These are phyloP conservation scores for Pelargonium nanum DNA, from an alignment of 345 rosid genomes.

Conservation along the genomic window DNA sequence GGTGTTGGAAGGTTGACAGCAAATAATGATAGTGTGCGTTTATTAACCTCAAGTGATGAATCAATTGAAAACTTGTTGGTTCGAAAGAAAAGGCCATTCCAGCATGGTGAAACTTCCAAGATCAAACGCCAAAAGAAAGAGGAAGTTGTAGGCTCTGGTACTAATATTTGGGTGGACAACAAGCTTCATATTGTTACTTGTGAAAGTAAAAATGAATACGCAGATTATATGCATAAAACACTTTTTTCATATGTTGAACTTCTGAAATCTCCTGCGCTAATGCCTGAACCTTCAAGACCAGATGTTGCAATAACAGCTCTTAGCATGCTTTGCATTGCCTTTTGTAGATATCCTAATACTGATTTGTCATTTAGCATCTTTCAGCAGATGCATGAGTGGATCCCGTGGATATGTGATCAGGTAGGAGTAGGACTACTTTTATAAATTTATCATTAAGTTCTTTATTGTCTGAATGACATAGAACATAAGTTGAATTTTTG, in stretches of 20 bases:
- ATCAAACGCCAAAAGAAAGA: conserved; percentile 62
- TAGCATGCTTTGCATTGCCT: conserved; percentile 69
- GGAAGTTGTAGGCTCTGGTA: conserved; percentile 23
- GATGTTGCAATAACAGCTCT: conserved; percentile 59
- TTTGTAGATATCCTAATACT: conserved; percentile 45
- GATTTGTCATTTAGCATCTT: conserved; percentile 45
- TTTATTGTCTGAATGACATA: background rate
- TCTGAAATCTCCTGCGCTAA: conserved; percentile 37
- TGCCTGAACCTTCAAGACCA: conserved; percentile 35
- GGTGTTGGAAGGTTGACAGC: conserved; percentile 30
- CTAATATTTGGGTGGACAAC: conserved; percentile 23
- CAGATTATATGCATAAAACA: conserved; percentile 33
- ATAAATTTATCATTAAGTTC: background rate
- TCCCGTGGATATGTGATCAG: conserved; percentile 73
- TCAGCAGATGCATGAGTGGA: conserved; percentile 54
- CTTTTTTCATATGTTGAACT: conserved; percentile 50
- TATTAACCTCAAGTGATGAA: conserved; percentile 20
- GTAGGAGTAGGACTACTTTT: conserved; percentile 19
- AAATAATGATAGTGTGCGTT: conserved; percentile 16
- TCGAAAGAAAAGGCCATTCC: conserved; percentile 53
- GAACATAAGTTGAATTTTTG: conserved; percentile 7
- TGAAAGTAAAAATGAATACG: conserved; percentile 47
- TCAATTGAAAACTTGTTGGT: conserved; percentile 27
- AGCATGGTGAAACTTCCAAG: conserved; percentile 26
- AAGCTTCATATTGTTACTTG: conserved; percentile 22